phyloP scores from a whole-genome alignment of 306 rosid species.

The Gillenia trifoliata region DNA sequence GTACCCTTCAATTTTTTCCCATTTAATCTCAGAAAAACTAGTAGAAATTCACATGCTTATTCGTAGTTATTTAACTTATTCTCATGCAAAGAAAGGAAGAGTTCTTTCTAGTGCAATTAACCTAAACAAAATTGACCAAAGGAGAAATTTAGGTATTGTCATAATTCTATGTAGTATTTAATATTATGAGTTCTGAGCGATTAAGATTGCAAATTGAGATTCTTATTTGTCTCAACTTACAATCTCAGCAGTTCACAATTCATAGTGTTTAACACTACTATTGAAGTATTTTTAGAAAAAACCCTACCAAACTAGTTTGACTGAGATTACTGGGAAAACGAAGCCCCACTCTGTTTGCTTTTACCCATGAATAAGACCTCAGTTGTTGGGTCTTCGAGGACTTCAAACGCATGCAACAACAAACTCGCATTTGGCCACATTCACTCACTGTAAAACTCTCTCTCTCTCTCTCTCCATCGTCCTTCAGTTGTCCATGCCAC shows the following conservation, averaged over 20 bases:
- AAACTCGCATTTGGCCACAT: neutral
- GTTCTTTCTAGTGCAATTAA: neutral
- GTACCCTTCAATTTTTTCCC: neutral
- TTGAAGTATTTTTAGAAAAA: too few relatives aligned
- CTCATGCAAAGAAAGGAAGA: neutral
- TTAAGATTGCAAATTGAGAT: too few relatives aligned
- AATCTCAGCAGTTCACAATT: too few relatives aligned
- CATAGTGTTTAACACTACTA: too few relatives aligned
- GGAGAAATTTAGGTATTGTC: too few relatives aligned
- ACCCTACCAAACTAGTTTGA: constrained; percentile 23
- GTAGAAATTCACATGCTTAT: neutral
- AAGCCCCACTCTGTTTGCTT: constrained; percentile 15
- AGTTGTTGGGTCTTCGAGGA: constrained; percentile 25
- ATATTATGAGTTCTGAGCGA: too few relatives aligned
- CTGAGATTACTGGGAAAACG: constrained; percentile 27
- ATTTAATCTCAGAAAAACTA: neutral
- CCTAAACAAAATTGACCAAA: neutral
- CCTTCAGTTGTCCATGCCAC: constrained; percentile 21
- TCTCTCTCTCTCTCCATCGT: constrained; percentile 8
- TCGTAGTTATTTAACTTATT: too few relatives aligned
- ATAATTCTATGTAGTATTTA: too few relatives aligned
- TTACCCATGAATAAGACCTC: constrained; percentile 14
- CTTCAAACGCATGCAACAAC: neutral
- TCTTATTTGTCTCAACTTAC: too few relatives aligned
- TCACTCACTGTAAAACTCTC: neutral